Conservation (phyloP, 371 early-diverging fungal species). For the Syncephalastrum contaminatum region DNA sequence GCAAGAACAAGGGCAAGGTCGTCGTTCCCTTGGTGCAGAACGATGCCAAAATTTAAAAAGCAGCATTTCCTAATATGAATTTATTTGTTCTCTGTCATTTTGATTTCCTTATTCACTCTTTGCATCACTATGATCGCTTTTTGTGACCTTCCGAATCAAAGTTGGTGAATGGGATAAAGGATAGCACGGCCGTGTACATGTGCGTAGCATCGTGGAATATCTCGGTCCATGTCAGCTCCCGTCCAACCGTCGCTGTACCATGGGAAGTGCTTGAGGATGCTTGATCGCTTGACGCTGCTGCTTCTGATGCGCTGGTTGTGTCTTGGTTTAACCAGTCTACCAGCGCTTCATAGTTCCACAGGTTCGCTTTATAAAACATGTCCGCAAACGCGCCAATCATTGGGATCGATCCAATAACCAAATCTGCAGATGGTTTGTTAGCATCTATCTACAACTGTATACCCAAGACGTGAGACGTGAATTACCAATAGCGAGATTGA, state of each 20-base stretch:
- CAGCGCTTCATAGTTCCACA: slow-evolving; percentile 40
- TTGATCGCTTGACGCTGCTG: too few species aligned
- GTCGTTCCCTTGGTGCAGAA: slow-evolving; percentile 30
- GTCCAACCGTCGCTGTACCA: too few species aligned
- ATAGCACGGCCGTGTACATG: too few species aligned
- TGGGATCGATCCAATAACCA: slow-evolving; percentile 36
- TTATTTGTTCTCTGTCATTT: not conserved
- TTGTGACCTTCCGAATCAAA: slow-evolving; percentile 2
- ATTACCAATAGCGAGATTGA: slow-evolving; percentile 32
- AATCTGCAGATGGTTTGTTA: slow-evolving; percentile 12
- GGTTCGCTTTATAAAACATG: slow-evolving; percentile 45
- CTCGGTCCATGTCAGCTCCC: too few species aligned
- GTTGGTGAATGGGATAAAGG: not conserved
- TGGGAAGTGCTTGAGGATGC: too few species aligned
- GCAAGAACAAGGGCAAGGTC: slow-evolving; percentile 61
- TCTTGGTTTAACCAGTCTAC: slow-evolving; percentile 18
- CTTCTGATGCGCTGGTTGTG: not conserved
- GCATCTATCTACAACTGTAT: not conserved
- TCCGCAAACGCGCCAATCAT: slow-evolving; percentile 33
- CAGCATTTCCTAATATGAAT: not conserved
- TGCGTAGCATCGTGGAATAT: too few species aligned
- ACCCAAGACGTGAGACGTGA: not conserved
- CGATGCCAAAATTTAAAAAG: slow-evolving; percentile 20
- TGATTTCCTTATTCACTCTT: not conserved
- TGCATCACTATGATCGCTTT: slow-evolving; percentile 2